These are phyloP conservation scores for Nemania sp. DNA, from an alignment of 2,329 filamentous ascomycete genomes.

Conservation along the genomic window DNA sequence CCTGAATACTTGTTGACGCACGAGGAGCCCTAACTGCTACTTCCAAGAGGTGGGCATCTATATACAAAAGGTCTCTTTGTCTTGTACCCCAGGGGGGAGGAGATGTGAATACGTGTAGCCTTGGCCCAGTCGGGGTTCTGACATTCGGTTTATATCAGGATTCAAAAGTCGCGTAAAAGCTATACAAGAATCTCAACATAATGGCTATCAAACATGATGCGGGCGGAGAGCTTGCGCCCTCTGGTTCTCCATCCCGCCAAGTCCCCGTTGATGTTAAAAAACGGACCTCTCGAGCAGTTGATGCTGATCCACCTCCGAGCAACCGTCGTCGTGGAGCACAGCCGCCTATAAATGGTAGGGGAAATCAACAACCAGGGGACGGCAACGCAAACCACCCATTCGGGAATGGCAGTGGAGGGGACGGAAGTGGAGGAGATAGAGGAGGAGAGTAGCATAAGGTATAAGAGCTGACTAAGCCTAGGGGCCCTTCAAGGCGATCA, in stretches of 20 bases:
- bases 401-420: neutral
- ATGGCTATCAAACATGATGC: conserved; percentile 8
- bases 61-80: too few species aligned
- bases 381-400: neutral
- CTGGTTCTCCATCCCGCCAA: neutral
- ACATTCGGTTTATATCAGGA: neutral
- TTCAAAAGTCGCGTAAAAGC: neutral
- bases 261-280: conserved; percentile 6
- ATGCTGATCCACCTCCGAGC: conserved; percentile 10
- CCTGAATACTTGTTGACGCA: too few species aligned
- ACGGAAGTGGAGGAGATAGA: neutral
- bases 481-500: too few species aligned
- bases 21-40: too few species aligned
- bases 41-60: too few species aligned
- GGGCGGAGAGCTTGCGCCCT: too few species aligned
- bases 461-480: too few species aligned
- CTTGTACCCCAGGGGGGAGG: too few species aligned
- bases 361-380: neutral
- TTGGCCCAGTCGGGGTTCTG: too few species aligned
- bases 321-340: neutral
- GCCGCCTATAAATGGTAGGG: neutral
- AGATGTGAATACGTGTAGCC: too few species aligned
- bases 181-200: neutral
- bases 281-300: neutral
- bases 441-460: too few species aligned